Evolutionary conservation across 805 yeast species (phyloP).

Genomic region (Huiozyma naganishii): DNA sequence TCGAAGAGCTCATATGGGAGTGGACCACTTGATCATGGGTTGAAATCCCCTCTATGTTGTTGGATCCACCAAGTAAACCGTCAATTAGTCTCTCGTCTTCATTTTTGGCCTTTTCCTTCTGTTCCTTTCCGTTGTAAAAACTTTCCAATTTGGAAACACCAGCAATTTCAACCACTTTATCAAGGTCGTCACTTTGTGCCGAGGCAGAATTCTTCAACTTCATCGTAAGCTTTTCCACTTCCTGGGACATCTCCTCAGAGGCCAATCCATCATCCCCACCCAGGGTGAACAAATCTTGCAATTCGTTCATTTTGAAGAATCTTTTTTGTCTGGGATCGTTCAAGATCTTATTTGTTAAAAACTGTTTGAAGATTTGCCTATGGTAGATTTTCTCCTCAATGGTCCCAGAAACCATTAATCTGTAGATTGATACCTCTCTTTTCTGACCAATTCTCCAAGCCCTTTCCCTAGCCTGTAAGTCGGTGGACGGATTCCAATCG

Average conservation of each 20-base stretch:
- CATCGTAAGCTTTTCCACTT: conserved; percentile 51
- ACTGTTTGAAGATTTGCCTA: conserved; percentile 91
- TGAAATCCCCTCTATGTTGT: conserved; percentile 55
- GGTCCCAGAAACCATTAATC: conserved; percentile 89
- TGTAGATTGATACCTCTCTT: conserved; percentile 78
- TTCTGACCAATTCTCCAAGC: conserved; percentile 97
- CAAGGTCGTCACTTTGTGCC: conserved; percentile 53
- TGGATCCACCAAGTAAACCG: conserved; percentile 51
- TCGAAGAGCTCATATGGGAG: conserved; percentile 27
- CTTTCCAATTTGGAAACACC: conserved; percentile 71
- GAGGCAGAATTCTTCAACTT: conserved; percentile 23
- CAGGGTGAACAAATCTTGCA: conserved; percentile 78
- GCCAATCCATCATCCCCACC: conserved; percentile 51
- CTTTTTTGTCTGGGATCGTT: conserved; percentile 92
- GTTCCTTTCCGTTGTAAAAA: conserved; percentile 42
- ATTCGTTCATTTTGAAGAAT: conserved; percentile 83
- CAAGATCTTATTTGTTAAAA: conserved; percentile 81
- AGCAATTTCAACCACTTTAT: conserved; percentile 46
- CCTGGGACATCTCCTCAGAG: conserved; percentile 32
- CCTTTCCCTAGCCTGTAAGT: conserved; percentile 89
- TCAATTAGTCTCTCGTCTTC: conserved; percentile 64
- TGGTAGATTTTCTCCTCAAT: conserved; percentile 96
- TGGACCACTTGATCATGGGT: conserved; percentile 72
- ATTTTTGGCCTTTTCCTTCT: conserved; percentile 27
- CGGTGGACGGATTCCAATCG: conserved; percentile 98